Percentiles rank a stretch among this genome's conserved stretches.
Evolutionary conservation across 805 yeast genomes (phyloP).

Genomic region (Candida silvicultrix): DNA sequence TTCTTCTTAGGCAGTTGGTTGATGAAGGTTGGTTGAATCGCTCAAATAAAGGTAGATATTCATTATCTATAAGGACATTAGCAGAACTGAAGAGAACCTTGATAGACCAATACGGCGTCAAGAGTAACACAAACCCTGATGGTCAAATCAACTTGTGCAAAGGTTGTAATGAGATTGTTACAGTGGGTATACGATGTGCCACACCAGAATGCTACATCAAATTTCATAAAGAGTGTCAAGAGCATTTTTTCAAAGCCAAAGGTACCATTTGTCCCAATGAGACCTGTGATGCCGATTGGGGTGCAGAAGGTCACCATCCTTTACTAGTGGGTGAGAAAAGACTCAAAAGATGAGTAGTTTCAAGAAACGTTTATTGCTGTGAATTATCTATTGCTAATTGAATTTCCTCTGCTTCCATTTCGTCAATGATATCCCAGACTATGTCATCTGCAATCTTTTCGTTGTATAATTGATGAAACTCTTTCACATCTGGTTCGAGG

Average conservation of each 20-base stretch:
- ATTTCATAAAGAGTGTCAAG: constrained; percentile 45
- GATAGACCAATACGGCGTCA: constrained; percentile 34
- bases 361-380: neutral
- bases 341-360: neutral
- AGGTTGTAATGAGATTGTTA: constrained; percentile 48
- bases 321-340: constrained; percentile 10
- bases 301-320: constrained; percentile 9
- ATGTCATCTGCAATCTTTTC: constrained; percentile 76
- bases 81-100: constrained; percentile 42
- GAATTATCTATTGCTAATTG: constrained; percentile 20
- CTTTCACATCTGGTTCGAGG: constrained; percentile 30
- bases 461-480: constrained; percentile 54
- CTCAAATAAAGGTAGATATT: constrained; percentile 27
- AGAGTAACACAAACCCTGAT: constrained; percentile 16
- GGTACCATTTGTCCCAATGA: constrained; percentile 28
- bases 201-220: constrained; percentile 28
- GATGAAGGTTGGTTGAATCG: constrained; percentile 50
- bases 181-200: constrained; percentile 41
- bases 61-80: constrained; percentile 33
- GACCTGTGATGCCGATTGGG: constrained; percentile 19
- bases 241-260: constrained; percentile 29
- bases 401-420: constrained; percentile 57
- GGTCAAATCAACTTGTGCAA: constrained; percentile 38
- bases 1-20: constrained; percentile 32
- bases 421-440: constrained; percentile 80